Base-by-base conservation (phyloP, 129 eudicot genomes). In the Ambrosia trifida region DNA sequence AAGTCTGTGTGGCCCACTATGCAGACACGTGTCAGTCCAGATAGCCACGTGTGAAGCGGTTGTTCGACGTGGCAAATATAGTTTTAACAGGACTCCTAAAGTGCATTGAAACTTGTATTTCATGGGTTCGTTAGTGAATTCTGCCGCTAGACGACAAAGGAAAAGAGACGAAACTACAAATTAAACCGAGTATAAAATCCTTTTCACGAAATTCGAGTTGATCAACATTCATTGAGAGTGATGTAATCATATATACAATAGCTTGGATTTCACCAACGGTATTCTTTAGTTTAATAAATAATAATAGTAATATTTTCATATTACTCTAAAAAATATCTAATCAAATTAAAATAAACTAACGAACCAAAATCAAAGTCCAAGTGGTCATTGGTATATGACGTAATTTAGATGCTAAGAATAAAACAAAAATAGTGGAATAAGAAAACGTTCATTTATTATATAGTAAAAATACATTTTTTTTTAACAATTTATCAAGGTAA, bases 11-110 rank as follows among this genome's bases (percentile, higher is more conserved):
- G 67, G 52, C 51, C 73, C 58, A 8, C 65, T 0, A 20, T 4
- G 33, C 40, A 68, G 30, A 73, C 47, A 73, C 83, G 79, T 79
- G 83, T 60, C 79, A 73, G 6, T 3, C 30, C 3, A 2, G 0
- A 33, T 7, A 38, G 24, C 78, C 78, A 79, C 78, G 74, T 66
- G 65, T 66, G 69, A 46, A 46, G 57, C 24, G 69, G 57, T 19
- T 56, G 78, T 78, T 43, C 31, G 80, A 76, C 62, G 76, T 76
- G 80, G 75, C 70, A 76, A 60, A 76, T 13, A 20, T 57, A 40
- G 47, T 57, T 41, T 41, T 75, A 10, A 19, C 76, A 54, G 53
- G 41, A 24, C 8, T n/a, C 71, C 70, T 33, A 66, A 68, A 46
- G 17, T 41, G 65, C 81, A 77, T 70, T 46, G 76, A 60, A 77